Evolutionary conservation across 1,284 basidiomycete species (phyloP).

Genomic region (Cryptococcus sp.): DNA sequence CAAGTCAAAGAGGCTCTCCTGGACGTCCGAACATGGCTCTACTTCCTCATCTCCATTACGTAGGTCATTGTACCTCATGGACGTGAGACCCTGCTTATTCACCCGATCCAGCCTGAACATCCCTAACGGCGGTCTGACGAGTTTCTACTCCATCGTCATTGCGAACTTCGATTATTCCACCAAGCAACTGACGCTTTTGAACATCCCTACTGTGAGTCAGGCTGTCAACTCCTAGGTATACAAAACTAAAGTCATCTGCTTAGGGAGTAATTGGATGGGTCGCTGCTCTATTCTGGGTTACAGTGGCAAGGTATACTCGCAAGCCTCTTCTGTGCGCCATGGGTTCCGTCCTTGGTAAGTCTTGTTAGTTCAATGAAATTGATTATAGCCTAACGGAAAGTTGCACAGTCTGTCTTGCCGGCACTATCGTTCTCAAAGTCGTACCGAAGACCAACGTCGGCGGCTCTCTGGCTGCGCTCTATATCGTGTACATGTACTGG

Average conservation of each 20-base stretch:
- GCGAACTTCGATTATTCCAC: conserved; percentile 20
- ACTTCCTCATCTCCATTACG: conserved; percentile 31
- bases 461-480: conserved; percentile 31
- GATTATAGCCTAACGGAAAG: not conserved
- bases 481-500: conserved; percentile 36
- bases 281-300: conserved; percentile 27
- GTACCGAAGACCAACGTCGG: conserved; percentile 32
- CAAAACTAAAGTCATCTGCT: not conserved
- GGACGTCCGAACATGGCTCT: conserved; percentile 32
- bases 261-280: conserved; percentile 36
- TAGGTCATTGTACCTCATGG: conserved; percentile 10
- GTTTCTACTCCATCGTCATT: conserved; percentile 33
- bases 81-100: conserved; percentile 17
- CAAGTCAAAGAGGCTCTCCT: conserved; percentile 35
- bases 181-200: conserved; percentile 28
- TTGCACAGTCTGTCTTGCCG: conserved; percentile 22
- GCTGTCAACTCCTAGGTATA: too few species aligned
- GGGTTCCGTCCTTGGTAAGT: conserved; percentile 19
- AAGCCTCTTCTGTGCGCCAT: conserved; percentile 20
- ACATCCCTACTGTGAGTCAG: conserved; percentile 32
- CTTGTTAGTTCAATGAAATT: too few species aligned
- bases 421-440: conserved; percentile 25
- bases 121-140: conserved; percentile 28
- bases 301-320: conserved; percentile 25
- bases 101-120: conserved; percentile 27